Percentiles rank a stretch among this genome's conserved stretches.
phyloP scores from a whole-genome alignment of 805 yeast genomes.

The Zygosaccharomyces rouxii region DNA sequence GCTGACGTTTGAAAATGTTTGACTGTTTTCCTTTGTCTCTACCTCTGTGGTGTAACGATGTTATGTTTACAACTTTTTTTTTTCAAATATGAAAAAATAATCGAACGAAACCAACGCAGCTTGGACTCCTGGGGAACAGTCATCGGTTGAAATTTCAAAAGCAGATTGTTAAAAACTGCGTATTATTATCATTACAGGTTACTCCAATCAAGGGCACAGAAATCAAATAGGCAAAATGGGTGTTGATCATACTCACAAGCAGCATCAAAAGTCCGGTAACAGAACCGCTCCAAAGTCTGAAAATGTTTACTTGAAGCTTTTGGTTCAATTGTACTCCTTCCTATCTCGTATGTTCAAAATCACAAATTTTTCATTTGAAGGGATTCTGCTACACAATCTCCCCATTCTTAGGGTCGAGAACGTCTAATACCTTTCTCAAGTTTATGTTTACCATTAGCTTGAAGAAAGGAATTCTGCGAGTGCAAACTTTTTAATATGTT shows the following conservation, averaged over 20 bases:
- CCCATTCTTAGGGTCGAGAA: constrained; percentile 5
- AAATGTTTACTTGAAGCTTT: constrained; percentile 96
- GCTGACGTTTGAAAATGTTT: background rate
- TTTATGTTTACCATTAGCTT: background rate
- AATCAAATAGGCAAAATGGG: constrained; percentile 58
- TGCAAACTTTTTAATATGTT: constrained; percentile 24
- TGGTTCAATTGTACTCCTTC: constrained; percentile 98
- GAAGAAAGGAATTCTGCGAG: constrained; percentile 35
- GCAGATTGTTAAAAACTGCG: background rate
- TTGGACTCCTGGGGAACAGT: background rate
- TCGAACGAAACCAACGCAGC: background rate
- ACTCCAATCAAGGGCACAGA: background rate
- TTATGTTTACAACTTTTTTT: background rate
- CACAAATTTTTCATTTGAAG: constrained; percentile 10
- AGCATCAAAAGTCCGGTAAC: constrained; percentile 93
- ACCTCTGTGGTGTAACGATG: background rate
- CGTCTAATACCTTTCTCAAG: background rate
- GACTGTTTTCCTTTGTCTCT: background rate
- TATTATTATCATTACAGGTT: no score
- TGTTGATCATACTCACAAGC: constrained; percentile 94
- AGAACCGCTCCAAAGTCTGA: constrained; percentile 99
- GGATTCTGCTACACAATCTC: constrained; percentile 24
- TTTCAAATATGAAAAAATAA: background rate
- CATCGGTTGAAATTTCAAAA: constrained; percentile 4
- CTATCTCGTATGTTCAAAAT: constrained; percentile 84